Percentiles rank a stretch among this genome's conserved stretches.
phyloP scores from a whole-genome alignment of 257 asterid genomes.

The Penstemon barbatus region DNA sequence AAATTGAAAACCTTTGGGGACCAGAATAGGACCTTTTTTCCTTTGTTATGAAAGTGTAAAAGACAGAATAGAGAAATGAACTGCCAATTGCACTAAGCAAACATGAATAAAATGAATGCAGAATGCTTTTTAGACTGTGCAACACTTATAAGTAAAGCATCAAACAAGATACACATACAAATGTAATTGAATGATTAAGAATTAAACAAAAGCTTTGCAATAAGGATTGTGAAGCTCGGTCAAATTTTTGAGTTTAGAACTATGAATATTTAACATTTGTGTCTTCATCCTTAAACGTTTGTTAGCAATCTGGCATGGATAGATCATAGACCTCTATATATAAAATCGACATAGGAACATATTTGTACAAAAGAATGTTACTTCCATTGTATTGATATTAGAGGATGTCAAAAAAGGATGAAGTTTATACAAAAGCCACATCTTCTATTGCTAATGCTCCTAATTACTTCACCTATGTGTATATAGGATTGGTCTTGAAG shows the following conservation, averaged over 20 bases:
- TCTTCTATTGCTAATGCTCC: constrained; percentile 32
- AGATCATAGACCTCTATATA: too few species aligned
- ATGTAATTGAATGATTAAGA: too few species aligned
- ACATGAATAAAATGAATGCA: not conserved
- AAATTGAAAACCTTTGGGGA: not conserved
- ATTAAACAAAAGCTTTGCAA: too few species aligned
- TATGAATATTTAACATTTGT: too few species aligned
- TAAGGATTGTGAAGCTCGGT: too few species aligned
- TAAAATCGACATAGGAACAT: constrained; percentile 20
- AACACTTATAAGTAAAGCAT: not conserved
- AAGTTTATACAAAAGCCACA: constrained; percentile 26
- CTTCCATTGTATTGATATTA: constrained; percentile 25
- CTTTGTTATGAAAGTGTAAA: not conserved
- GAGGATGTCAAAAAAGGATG: constrained; percentile 20
- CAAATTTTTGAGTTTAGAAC: too few species aligned
- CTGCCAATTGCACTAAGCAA: not conserved
- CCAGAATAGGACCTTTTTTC: too few species aligned
- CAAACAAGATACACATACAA: too few species aligned
- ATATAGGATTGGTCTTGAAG: constrained; percentile 34
- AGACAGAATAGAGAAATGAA: not conserved
- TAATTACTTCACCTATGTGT: constrained; percentile 24
- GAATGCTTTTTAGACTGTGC: not conserved
- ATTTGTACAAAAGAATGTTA: constrained; percentile 30
- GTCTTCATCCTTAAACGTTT: too few species aligned
- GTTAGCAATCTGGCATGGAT: too few species aligned